Conservation (phyloP, 495 filamentous ascomycete genomes). For the Neurospora sp. region DNA sequence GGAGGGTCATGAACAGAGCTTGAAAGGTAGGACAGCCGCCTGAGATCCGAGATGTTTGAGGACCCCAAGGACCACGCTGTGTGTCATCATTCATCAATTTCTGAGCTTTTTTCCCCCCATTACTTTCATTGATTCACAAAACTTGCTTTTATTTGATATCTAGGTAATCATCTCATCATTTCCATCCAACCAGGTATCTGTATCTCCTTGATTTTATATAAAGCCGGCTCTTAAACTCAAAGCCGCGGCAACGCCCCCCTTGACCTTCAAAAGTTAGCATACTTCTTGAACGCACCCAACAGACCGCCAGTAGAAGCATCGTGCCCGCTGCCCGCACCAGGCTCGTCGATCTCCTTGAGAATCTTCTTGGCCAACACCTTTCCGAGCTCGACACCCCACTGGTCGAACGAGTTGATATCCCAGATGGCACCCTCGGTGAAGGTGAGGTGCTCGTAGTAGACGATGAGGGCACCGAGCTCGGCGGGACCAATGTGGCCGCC, state of each 20-base stretch:
- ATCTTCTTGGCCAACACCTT: conserved; percentile 93
- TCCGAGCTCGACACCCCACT: conserved; percentile 98
- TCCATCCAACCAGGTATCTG: neutral
- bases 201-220: neutral
- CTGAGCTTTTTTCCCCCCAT: neutral
- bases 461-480: conserved; percentile 88
- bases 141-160: neutral
- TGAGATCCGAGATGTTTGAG: neutral
- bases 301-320: conserved; percentile 82
- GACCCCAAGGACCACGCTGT: neutral
- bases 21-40: too few relatives aligned
- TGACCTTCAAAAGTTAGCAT: conserved; percentile 7
- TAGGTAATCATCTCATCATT: neutral
- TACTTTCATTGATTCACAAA: neutral
- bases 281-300: conserved; percentile 69
- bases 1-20: too few relatives aligned
- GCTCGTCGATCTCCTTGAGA: conserved; percentile 65
- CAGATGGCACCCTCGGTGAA: conserved; percentile 96
- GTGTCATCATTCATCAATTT: neutral
- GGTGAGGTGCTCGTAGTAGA: conserved; percentile 96
- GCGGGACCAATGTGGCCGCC: conserved; percentile 83
- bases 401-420: conserved; percentile 99
- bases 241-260: neutral
- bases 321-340: conserved; percentile 57
- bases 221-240: neutral